Evolutionary conservation across 176 grass and related monocot species (phyloP), one percentile per base, ranked within the genome.

Genomic region (Guadua angustifolia): DNA sequence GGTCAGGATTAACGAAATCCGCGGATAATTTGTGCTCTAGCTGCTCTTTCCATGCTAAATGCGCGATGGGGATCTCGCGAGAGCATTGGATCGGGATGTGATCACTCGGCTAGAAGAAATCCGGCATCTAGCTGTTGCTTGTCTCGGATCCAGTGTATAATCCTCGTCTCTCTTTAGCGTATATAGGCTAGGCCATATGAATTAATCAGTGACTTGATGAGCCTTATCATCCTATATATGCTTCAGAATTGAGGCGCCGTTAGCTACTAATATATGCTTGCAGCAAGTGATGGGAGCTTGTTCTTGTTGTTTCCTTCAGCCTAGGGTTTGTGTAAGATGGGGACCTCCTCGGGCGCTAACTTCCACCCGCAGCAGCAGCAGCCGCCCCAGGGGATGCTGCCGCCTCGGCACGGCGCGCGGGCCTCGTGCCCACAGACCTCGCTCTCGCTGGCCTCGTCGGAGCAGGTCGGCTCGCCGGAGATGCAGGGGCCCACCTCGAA

Each of bases 401-500:
- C 89, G 0, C 89, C 86, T 0, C 79, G 87, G 29, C 89, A 93
- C 14, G 84, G 73, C 9, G 88, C 82, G 0, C 89, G 91, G 7
- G 51, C 88, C n/a, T 81, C 79, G 3, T 90, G 91, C 4, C 86
- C 92, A 15, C 97, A 95, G 71, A 96, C 93, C 11, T 96, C 91
- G 2, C 88, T 99, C 55, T 99, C 97, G 6, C 7, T 99, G 53
- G 97, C 93, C 38, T 99, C 97, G 1, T 92, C 93, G 0, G 93
- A 99, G 38, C 87, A 90, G 59, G 91, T 87, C 0, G 97, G 91
- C 55, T 95, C 91, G 1, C 93, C 91, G 33, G 97, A 99, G 56
- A 87, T 90, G 84, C 97, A 94, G 83, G 93, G 94, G 22, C 97
- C 89, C 0, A 84, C 69, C 32, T 99, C 93, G 1, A 99, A 99